Conservation (phyloP, 768 basidiomycete species). For the Cystofilobasidium ferigula region DNA sequence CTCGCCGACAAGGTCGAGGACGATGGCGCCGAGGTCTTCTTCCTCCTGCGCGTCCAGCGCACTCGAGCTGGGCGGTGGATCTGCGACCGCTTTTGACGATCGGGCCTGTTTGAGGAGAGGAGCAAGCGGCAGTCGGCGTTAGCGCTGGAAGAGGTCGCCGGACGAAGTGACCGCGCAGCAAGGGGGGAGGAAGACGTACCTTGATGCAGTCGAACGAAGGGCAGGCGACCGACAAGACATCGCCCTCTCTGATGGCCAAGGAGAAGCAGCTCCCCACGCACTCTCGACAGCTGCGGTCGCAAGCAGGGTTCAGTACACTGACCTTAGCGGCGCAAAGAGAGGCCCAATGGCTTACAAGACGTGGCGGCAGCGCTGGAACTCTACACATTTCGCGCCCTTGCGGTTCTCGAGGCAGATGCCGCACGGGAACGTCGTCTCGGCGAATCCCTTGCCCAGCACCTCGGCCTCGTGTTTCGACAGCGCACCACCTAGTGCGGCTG, state of each 20-base stretch:
- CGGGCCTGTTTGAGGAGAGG: slow-evolving; percentile 40
- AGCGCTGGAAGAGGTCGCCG: slow-evolving; percentile 10
- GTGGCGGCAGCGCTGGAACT: slow-evolving; percentile 55
- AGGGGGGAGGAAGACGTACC: slow-evolving; percentile 18
- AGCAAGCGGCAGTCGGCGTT: neutral
- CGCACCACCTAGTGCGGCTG: neutral
- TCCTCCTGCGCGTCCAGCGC: slow-evolving; percentile 37
- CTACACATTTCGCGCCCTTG: neutral
- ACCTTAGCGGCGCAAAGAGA: neutral
- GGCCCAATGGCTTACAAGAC: slow-evolving; percentile 47
- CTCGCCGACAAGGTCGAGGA: slow-evolving; percentile 57
- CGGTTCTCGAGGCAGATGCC: slow-evolving; percentile 9
- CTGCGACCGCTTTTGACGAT: neutral
- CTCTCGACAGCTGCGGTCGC: slow-evolving; percentile 46
- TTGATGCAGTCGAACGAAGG: slow-evolving; percentile 74
- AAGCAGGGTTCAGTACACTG: neutral
- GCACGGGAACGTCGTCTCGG: slow-evolving; percentile 8
- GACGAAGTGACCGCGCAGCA: slow-evolving; percentile 4
- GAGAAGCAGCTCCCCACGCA: slow-evolving; percentile 76
- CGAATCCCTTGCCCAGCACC: neutral
- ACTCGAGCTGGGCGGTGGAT: too few species aligned
- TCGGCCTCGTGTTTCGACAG: neutral
- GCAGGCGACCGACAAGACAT: slow-evolving; percentile 63
- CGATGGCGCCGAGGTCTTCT: slow-evolving; percentile 44
- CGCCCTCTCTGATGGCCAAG: slow-evolving; percentile 67